A percentile compares a stretch with the other conserved stretches of the same genome.
phyloP scores from a whole-genome alignment of 805 yeast species.

The Myxozyma neotropica region DNA sequence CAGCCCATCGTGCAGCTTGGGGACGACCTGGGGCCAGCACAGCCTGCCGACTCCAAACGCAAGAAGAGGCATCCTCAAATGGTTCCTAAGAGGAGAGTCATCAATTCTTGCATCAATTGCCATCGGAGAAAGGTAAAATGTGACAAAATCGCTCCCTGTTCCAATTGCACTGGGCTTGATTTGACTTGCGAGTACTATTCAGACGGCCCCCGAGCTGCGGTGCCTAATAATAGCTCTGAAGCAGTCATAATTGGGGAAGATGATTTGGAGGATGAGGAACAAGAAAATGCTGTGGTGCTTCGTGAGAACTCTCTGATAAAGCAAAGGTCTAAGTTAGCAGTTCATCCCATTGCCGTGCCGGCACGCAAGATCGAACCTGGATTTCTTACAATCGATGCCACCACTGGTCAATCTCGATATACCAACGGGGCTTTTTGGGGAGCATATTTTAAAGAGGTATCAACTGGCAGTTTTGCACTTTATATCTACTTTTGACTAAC shows the following conservation, averaged over 20 bases:
- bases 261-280: neutral
- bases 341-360: neutral
- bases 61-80: constrained; percentile 11
- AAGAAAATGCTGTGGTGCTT: neutral
- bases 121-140: constrained; percentile 29
- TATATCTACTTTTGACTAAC: neutral
- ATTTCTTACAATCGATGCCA: constrained; percentile 17
- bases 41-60: neutral
- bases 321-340: neutral
- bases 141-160: constrained; percentile 20
- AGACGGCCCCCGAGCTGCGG: neutral
- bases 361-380: constrained; percentile 16
- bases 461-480: neutral
- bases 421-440: constrained; percentile 31
- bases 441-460: constrained; percentile 30
- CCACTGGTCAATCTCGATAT: constrained; percentile 21
- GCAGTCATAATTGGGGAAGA: neutral
- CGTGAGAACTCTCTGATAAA: neutral
- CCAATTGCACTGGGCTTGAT: constrained; percentile 17
- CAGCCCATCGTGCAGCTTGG: neutral
- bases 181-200: constrained; percentile 18
- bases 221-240: neutral
- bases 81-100: constrained; percentile 15
- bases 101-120: constrained; percentile 16
- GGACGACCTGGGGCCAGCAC: neutral